Conservation (phyloP, 192 early-diverging fungal genomes). For the Backusella tuberculispora region DNA sequence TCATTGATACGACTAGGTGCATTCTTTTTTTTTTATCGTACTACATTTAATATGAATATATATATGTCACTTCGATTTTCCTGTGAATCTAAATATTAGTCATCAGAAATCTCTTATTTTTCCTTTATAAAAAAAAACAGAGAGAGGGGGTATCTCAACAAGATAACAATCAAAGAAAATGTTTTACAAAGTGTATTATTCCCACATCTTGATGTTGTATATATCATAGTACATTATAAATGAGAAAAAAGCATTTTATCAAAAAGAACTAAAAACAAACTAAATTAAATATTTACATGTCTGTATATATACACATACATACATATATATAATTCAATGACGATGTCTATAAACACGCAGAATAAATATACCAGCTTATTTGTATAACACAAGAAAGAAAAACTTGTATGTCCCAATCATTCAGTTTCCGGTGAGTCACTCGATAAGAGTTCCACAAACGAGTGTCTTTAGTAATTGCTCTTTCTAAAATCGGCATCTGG, state of each 20-base stretch:
- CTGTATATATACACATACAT: too few species aligned
- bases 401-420: not conserved
- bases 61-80: not conserved
- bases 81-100: not conserved
- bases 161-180: not conserved
- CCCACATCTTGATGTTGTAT: not conserved
- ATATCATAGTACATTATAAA: too few species aligned
- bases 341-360: too few species aligned
- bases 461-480: not conserved
- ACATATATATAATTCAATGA: too few species aligned
- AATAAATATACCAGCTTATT: not conserved
- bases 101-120: not conserved
- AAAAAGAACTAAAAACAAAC: too few species aligned
- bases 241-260: too few species aligned
- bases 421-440: not conserved
- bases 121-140: not conserved
- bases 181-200: not conserved
- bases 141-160: not conserved
- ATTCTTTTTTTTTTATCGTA: too few species aligned
- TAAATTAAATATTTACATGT: too few species aligned
- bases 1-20: too few species aligned
- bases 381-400: conserved; percentile 7
- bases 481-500: not conserved
- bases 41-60: too few species aligned
- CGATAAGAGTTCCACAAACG: not conserved